Evolutionary conservation across 352 stramenopile genomes (phyloP).

Genomic region (Hyaloperonospora brassicae): DNA sequence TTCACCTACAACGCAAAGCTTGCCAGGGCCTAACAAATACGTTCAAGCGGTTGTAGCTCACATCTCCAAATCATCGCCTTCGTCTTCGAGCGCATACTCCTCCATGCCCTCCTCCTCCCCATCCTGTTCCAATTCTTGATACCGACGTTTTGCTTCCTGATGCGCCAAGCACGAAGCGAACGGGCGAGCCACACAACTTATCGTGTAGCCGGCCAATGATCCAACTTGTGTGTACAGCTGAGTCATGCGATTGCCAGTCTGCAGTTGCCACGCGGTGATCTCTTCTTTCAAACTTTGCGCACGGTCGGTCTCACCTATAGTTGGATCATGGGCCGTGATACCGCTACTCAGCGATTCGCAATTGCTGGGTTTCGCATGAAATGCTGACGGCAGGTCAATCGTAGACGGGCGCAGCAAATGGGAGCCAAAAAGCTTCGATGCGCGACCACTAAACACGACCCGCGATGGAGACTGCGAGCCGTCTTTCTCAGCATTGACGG

Average conservation of each 20-base stretch:
- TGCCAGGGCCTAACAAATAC: no score
- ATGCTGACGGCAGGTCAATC: conserved; percentile 30
- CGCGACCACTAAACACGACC: conserved; percentile 60
- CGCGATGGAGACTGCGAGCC: conserved; percentile 24
- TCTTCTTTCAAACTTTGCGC: conserved; percentile 38
- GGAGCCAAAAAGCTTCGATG: conserved; percentile 67
- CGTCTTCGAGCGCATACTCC: conserved; percentile 29
- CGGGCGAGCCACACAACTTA: conserved; percentile 26
- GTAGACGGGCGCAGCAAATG: conserved; percentile 56
- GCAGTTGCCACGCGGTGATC: conserved; percentile 36
- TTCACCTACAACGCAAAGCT: no score
- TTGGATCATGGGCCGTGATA: conserved; percentile 20
- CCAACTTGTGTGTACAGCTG: conserved; percentile 29
- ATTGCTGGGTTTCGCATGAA: conserved; percentile 15
- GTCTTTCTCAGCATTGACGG: conserved; percentile 23
- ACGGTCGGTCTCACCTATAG: conserved; percentile 22
- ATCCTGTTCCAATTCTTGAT: conserved; percentile 30
- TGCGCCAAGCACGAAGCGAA: conserved; percentile 32
- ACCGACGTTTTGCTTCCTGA: conserved; percentile 23
- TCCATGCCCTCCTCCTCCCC: conserved; percentile 34
- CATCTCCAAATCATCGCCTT: conserved; percentile 20
- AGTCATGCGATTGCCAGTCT: conserved; percentile 23
- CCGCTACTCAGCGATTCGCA: conserved; percentile 11
- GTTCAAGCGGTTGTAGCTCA: no score
- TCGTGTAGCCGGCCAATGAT: conserved; percentile 17